Evolutionary conservation across 2,329 filamentous ascomycete genomes (phyloP), one percentile per base, ranked within the genome.

Genomic region (Hypomyces perniciosus): DNA sequence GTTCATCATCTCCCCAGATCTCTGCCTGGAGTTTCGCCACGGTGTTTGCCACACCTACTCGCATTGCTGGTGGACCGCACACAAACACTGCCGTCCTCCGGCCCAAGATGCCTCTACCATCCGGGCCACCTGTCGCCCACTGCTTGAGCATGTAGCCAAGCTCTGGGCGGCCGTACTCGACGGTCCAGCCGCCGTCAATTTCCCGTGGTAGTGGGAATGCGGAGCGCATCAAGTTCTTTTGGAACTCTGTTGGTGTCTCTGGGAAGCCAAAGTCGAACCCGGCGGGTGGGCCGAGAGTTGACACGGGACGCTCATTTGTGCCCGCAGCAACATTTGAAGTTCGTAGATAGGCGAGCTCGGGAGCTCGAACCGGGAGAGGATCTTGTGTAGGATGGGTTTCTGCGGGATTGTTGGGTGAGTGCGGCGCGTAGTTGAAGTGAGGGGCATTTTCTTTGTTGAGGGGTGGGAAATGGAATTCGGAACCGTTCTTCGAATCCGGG

Each of bases 121-220:
- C 80, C 0, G 73, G 58, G 47, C 84, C 84, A n/a, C 84, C 85
- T 26, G 81, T 84, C 4, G 88, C 87, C 79, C 90, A 85, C 57
- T 93, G 84, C 61, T 82, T 84, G 48, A 97, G 78, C 81, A 95
- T 89, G 66, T 86, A 92, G 1, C 88, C 86, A 34, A 97, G 80
- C 59, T 96, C 86, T 0, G 92, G 92, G 0, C 92, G 82, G 13
- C 90, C 90, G 67, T 96, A 96, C 69, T 96, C 91, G 10, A 93
- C 90, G 57, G 81, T 87, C 90, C 92, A 96, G 49, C 90, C 88
- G 57, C 89, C 85, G 57, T 84, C 81, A 53, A 83, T 84, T 68
- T 83, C 77, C 61, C 82, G 77, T 31, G 80, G 78, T 34, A 83
- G 73, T 0, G 91, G 81, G 65, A 95, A 95, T 1, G 90, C 90